Conservation (phyloP, 345 rosid genomes). For the Boechera stricta region DNA sequence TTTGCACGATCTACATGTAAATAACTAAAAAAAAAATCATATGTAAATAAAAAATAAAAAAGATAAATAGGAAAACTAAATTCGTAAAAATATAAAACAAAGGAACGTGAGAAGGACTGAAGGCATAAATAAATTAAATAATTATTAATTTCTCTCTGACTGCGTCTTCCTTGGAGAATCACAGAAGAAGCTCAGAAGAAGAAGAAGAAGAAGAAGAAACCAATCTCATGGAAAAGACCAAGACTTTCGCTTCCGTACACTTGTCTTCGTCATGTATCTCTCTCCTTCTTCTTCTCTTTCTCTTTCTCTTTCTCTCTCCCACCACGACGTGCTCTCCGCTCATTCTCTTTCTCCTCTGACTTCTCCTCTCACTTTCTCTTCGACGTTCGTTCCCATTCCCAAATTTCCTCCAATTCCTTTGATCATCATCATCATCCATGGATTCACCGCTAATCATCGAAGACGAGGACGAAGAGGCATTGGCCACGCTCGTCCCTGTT, state of each 20-base stretch:
- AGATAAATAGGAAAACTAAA: neutral
- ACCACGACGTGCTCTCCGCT: conserved; percentile 45
- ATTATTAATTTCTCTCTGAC: conserved; percentile 17
- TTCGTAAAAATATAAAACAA: neutral
- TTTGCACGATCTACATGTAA: conserved; percentile 29
- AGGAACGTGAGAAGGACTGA: conserved; percentile 29
- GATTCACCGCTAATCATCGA: conserved; percentile 43
- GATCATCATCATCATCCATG: conserved; percentile 29
- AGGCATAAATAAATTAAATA: neutral
- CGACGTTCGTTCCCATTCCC: neutral
- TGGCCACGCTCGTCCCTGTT: conserved; percentile 41
- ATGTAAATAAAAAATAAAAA: neutral
- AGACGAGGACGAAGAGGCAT: conserved; percentile 65
- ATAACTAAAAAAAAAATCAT: neutral
- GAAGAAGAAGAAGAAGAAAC: neutral
- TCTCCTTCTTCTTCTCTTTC: conserved; percentile 41
- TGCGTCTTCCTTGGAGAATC: conserved; percentile 36
- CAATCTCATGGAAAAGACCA: conserved; percentile 44
- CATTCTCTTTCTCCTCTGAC: conserved; percentile 21
- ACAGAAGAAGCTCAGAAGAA: neutral
- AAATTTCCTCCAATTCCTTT: neutral
- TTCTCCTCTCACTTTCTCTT: conserved; percentile 28
- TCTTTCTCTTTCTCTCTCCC: conserved; percentile 15
- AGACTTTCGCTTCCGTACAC: conserved; percentile 46
- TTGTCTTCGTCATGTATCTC: conserved; percentile 49